Evolutionary conservation across 2,329 filamentous ascomycete species (phyloP).

Genomic region (Fusarium incarnatum): DNA sequence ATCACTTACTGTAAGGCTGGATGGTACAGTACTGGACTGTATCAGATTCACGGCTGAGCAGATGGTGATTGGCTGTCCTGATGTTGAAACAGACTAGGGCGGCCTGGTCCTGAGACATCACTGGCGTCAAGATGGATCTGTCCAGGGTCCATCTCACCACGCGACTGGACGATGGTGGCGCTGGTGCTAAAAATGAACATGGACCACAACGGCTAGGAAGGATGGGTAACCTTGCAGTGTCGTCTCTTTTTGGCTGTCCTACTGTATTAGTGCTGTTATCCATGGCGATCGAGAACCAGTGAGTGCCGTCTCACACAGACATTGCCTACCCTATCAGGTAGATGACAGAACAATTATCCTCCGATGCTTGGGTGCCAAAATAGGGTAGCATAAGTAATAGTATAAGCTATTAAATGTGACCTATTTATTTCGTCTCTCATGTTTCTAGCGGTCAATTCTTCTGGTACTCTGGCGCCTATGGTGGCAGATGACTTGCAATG

Average conservation of each 20-base stretch:
- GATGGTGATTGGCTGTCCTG: slow-evolving; percentile 42
- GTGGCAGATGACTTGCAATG: neutral
- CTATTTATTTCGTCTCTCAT: neutral
- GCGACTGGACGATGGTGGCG: slow-evolving; percentile 25
- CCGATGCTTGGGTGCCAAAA: neutral
- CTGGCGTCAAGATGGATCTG: slow-evolving; percentile 23
- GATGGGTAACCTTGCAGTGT: slow-evolving; percentile 2
- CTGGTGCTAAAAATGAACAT: slow-evolving; percentile 44
- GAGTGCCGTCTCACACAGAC: slow-evolving; percentile 6
- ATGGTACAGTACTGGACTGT: slow-evolving; percentile 21
- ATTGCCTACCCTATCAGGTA: neutral
- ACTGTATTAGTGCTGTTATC: neutral
- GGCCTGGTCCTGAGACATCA: slow-evolving; percentile 35
- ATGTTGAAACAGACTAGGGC: slow-evolving; percentile 45
- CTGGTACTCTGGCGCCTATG: neutral
- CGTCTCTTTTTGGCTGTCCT: neutral
- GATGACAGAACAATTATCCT: neutral
- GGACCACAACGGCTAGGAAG: slow-evolving; percentile 2
- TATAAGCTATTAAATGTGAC: neutral
- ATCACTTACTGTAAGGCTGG: slow-evolving; percentile 19
- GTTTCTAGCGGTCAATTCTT: neutral
- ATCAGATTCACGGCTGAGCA: slow-evolving; percentile 28
- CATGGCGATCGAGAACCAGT: neutral
- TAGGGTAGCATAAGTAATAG: neutral
- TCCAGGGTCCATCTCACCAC: slow-evolving; percentile 5